These are phyloP conservation scores for Halteria grandinella DNA, from an alignment of 73 alveolate species.

Conservation along the genomic window DNA sequence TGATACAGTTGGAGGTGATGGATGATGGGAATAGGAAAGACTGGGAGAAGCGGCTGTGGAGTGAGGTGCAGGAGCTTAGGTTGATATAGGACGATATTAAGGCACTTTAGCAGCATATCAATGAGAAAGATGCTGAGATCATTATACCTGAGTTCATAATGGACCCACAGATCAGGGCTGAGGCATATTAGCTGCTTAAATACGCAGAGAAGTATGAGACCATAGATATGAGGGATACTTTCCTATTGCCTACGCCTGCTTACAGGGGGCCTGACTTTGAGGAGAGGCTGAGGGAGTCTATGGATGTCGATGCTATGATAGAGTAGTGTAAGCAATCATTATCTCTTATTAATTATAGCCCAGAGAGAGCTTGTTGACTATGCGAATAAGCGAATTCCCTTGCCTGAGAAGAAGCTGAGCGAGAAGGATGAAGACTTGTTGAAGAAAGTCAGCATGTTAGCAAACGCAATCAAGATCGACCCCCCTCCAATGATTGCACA, in stretches of 20 bases:
- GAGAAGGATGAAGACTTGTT: conserved; percentile 69
- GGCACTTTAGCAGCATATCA: conserved; percentile 24
- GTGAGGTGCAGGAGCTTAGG: conserved; percentile 56
- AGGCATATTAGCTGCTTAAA: conserved; percentile 1
- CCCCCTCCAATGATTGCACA: conserved; percentile 54
- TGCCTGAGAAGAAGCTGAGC: conserved; percentile 31
- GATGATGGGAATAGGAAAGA: conserved; percentile 56
- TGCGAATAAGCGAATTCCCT: conserved; percentile 61
- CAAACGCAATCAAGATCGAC: conserved; percentile 66
- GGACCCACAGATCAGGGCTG: conserved; percentile 55
- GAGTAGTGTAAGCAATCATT: conserved; percentile 45
- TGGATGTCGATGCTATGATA: conserved; percentile 63
- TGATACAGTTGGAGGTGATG: conserved; percentile 54
- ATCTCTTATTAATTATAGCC: conserved; percentile 11
- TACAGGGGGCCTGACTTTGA: conserved; percentile 71
- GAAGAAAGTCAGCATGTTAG: conserved; percentile 57
- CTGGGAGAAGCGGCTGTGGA: conserved; percentile 58
- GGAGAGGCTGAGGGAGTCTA: conserved; percentile 62
- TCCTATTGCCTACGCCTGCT: conserved; percentile 61
- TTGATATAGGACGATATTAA: conserved; percentile 52
- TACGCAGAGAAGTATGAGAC: conserved; percentile 54
- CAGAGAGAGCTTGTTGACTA: conserved; percentile 48
- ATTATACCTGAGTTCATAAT: conserved; percentile 53
- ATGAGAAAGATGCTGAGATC: neutral
- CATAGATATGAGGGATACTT: conserved; percentile 58